Percentiles rank a stretch among this genome's conserved stretches.
phyloP scores from a whole-genome alignment of 2,329 filamentous ascomycete genomes.

The Eutypa lata region DNA sequence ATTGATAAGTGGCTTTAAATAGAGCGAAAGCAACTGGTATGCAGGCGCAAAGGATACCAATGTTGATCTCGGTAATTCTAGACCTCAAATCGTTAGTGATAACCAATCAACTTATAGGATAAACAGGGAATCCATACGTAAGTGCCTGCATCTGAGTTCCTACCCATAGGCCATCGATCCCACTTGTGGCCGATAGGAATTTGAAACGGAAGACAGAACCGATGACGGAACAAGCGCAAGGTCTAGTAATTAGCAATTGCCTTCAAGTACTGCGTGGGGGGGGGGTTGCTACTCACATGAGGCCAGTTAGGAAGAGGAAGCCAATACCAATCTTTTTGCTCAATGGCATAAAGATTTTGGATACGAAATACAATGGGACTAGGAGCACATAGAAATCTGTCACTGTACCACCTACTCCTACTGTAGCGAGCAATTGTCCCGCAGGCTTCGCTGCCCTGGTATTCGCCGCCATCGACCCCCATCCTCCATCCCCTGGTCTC shows the following conservation, averaged over 20 bases:
- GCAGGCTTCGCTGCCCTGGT: not conserved
- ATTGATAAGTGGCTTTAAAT: not conserved
- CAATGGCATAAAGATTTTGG: not conserved
- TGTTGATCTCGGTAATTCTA: not conserved
- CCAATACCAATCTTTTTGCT: not conserved
- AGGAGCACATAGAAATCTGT: not conserved
- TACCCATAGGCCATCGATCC: not conserved
- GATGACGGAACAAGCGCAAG: not conserved
- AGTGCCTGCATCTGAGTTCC: not conserved
- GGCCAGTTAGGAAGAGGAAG: not conserved
- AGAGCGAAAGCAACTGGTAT: not conserved
- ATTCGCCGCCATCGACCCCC: not conserved
- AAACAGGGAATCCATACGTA: not conserved
- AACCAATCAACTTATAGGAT: no score
- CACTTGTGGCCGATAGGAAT: not conserved
- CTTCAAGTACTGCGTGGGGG: not conserved
- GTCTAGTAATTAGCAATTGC: not conserved
- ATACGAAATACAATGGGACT: not conserved
- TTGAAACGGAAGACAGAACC: not conserved
- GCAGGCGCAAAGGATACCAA: not conserved
- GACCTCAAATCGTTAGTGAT: not conserved
- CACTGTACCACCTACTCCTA: not conserved
- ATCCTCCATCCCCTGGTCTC: not conserved
- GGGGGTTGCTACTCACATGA: not conserved
- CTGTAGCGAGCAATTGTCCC: not conserved